These are phyloP conservation scores for Aspergillus olivimuriae DNA, from an alignment of 495 filamentous ascomycete genomes.

Conservation along the genomic window DNA sequence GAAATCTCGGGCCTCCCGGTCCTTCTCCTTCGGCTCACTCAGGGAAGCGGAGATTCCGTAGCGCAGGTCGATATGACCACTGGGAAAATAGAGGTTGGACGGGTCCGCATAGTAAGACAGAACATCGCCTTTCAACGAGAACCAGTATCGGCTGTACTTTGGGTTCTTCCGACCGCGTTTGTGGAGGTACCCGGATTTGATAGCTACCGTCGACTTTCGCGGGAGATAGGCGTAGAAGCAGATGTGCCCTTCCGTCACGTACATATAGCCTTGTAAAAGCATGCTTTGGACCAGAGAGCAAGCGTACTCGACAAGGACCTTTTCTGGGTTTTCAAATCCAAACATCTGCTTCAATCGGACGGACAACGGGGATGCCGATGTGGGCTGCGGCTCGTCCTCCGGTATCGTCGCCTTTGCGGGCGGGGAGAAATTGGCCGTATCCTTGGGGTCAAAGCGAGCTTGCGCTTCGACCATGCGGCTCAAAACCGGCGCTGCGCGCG, in stretches of 20 bases:
- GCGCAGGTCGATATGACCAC: slow-evolving; percentile 84
- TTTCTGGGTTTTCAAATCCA: slow-evolving; percentile 72
- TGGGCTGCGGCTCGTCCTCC: neutral
- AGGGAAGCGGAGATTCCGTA: slow-evolving; percentile 85
- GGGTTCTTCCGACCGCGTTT: slow-evolving; percentile 90
- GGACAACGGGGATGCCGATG: slow-evolving; percentile 43
- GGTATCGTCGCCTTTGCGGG: slow-evolving; percentile 16
- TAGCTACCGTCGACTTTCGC: slow-evolving; percentile 71
- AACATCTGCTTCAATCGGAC: slow-evolving; percentile 82
- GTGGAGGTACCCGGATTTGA: slow-evolving; percentile 82
- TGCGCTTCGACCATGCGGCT: slow-evolving; percentile 80
- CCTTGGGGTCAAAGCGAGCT: slow-evolving; percentile 48
- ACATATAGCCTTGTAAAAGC: slow-evolving; percentile 91
- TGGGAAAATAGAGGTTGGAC: slow-evolving; percentile 84
- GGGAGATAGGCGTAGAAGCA: slow-evolving; percentile 97
- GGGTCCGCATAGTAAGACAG: slow-evolving; percentile 86
- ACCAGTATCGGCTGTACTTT: slow-evolving; percentile 92
- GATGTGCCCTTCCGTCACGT: slow-evolving; percentile 87
- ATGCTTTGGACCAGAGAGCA: slow-evolving; percentile 93
- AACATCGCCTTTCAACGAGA: slow-evolving; percentile 89
- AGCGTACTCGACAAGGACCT: slow-evolving; percentile 86
- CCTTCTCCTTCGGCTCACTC: slow-evolving; percentile 60
- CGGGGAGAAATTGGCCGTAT: slow-evolving; percentile 17
- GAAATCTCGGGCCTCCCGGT: slow-evolving; percentile 64
- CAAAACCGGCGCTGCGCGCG: slow-evolving; percentile 62